Percentiles rank a stretch among this genome's conserved stretches.
Conservation (phyloP, 2,329 filamentous ascomycete species). For the Dactylellina haptotyla region DNA sequence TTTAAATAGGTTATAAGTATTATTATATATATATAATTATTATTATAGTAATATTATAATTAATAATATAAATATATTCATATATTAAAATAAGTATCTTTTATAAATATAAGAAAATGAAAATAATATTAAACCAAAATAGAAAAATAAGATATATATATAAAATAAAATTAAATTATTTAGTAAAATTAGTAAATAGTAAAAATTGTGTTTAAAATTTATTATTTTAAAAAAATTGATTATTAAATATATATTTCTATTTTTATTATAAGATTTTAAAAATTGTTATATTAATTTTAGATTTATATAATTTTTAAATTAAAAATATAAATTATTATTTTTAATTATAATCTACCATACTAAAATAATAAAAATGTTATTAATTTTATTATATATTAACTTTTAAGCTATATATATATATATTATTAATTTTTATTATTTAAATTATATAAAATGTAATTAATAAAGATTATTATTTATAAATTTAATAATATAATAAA, state of each 20-base stretch:
- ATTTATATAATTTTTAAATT: not conserved
- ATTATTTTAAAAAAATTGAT: not conserved
- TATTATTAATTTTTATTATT: not conserved
- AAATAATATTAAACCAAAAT: not conserved
- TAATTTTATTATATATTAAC: not conserved
- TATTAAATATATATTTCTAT: not conserved
- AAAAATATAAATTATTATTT: no score
- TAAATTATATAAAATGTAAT: no score
- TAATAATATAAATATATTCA: not conserved
- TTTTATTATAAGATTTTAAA: not conserved
- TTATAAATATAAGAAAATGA: slow-evolving; percentile 7
- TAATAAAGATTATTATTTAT: no score
- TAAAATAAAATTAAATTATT: not conserved
- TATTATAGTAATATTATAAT: not conserved
- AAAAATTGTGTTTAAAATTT: not conserved
- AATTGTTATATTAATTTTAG: not conserved
- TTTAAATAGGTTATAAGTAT: not conserved
- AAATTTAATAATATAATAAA: no score
- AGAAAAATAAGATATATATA: not conserved
- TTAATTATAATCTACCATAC: no score
- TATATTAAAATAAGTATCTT: not conserved
- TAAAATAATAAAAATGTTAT: no score
- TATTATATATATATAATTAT: slow-evolving; percentile 5
- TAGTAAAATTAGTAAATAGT: not conserved
- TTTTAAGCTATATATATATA: not conserved